Conservation (phyloP, 1,139 yeast genomes). For the Sugiyamaella pinicola region DNA sequence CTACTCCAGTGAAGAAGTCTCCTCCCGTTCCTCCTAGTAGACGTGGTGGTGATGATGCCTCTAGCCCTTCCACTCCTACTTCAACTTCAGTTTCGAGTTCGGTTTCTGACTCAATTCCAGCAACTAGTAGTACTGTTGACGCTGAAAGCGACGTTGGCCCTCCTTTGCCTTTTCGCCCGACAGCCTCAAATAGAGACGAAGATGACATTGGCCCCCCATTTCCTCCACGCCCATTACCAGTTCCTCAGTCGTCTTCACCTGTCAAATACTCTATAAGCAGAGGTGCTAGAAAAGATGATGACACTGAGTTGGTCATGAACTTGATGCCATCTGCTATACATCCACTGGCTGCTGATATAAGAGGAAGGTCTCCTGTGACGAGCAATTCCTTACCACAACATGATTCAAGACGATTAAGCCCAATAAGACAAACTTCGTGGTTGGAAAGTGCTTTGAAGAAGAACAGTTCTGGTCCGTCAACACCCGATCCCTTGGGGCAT, state of each 20-base stretch:
- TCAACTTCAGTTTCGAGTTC: not conserved
- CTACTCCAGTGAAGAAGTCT: not conserved
- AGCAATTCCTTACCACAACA: not conserved
- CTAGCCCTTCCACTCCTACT: not conserved
- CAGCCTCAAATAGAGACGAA: not conserved
- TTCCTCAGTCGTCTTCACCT: conserved; percentile 5
- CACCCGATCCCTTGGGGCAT: conserved; percentile 25
- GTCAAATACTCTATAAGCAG: not conserved
- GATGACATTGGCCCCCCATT: conserved; percentile 7
- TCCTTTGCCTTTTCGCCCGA: conserved; percentile 8
- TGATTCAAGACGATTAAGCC: conserved; percentile 36
- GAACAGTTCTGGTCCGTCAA: conserved; percentile 26
- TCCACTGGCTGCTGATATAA: conserved; percentile 9
- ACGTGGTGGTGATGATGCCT: not conserved
- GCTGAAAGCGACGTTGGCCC: conserved; percentile 7
- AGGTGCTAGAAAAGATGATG: not conserved
- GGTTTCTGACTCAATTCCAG: conserved; percentile 1
- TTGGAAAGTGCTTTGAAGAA: conserved; percentile 38
- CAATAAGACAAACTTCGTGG: conserved; percentile 38
- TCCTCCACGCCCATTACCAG: conserved; percentile 12
- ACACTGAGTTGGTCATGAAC: not conserved
- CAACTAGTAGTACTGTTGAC: not conserved
- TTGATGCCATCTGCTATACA: not conserved
- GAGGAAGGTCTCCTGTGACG: not conserved
- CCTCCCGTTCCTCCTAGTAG: conserved; percentile 6